Conservation (phyloP, 164 flowering plant genomes). For the Vitis cinerea region DNA sequence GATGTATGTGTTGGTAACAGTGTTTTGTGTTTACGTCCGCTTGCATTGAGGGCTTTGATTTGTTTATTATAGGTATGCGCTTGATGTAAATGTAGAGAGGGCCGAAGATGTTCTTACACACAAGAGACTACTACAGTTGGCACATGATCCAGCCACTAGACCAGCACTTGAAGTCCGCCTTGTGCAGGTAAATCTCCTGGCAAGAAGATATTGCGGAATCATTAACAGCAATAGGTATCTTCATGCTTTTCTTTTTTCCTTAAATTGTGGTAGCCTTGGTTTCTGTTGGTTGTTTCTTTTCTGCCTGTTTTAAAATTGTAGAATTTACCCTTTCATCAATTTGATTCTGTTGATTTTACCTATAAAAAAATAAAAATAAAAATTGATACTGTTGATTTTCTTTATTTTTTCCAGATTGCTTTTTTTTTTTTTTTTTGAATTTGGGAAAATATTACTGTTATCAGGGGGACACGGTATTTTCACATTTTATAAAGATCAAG, state of each 20-base stretch:
- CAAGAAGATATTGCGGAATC: not conserved
- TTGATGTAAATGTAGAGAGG: slow-evolving; percentile 59
- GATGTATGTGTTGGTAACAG: too few relatives aligned
- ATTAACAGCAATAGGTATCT: not conserved
- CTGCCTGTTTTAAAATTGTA: not conserved
- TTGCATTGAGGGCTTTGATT: not conserved
- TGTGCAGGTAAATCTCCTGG: slow-evolving; percentile 37
- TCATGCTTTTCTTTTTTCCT: not conserved
- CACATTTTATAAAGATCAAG: too few relatives aligned
- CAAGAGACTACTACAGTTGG: slow-evolving; percentile 39
- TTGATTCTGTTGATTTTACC: too few relatives aligned
- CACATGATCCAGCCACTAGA: slow-evolving; percentile 43
- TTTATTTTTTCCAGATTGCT: too few relatives aligned
- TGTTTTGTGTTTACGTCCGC: not conserved
- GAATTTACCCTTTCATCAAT: not conserved
- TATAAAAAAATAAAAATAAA: too few relatives aligned
- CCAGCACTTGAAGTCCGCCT: slow-evolving; percentile 58
- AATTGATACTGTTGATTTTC: too few relatives aligned
- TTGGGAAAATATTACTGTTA: too few relatives aligned
- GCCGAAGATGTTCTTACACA: slow-evolving; percentile 60
- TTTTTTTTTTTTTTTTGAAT: too few relatives aligned
- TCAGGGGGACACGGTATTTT: too few relatives aligned
- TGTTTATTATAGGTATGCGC: slow-evolving; percentile 38
- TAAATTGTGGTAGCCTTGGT: not conserved
- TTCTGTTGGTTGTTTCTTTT: not conserved